A percentile compares a stretch with the other conserved stretches of the same genome.
Conservation (phyloP, 768 basidiomycete genomes). For the Pleurotus cornucopiae region DNA sequence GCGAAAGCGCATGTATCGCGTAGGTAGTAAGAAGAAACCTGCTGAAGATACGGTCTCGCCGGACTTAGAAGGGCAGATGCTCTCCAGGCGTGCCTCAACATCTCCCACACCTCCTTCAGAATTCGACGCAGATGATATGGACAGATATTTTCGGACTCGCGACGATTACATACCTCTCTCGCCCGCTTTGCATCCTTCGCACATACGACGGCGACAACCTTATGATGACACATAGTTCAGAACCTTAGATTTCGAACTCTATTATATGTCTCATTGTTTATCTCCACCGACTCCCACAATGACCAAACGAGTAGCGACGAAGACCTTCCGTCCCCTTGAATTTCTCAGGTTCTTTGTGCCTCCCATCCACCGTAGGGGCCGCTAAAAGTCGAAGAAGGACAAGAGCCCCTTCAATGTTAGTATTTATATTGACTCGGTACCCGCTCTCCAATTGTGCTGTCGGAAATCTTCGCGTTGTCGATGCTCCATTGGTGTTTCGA, state of each 20-base stretch:
- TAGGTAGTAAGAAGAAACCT: conserved; percentile 38
- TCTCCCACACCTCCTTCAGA: conserved; percentile 23
- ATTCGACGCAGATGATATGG: conserved; percentile 71
- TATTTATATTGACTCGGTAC: too few species aligned
- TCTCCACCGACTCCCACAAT: not conserved
- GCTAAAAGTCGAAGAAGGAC: too few species aligned
- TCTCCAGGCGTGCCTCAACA: conserved; percentile 10
- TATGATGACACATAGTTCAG: not conserved
- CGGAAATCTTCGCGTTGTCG: too few species aligned
- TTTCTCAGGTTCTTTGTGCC: too few species aligned
- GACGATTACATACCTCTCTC: conserved; percentile 14
- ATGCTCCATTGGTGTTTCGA: too few species aligned
- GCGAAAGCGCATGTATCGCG: conserved; percentile 67
- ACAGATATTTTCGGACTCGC: conserved; percentile 58
- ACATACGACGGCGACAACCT: conserved; percentile 19
- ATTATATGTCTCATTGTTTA: not conserved
- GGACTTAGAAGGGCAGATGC: conserved; percentile 9
- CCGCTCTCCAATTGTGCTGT: too few species aligned
- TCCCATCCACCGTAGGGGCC: too few species aligned
- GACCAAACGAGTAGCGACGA: too few species aligned
- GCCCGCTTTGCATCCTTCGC: conserved; percentile 15
- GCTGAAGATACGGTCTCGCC: not conserved
- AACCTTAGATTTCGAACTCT: not conserved
- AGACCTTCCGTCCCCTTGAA: too few species aligned
- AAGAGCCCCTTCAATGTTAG: too few species aligned